Percentiles rank a stretch among this genome's conserved stretches.
phyloP scores from a whole-genome alignment of 1,139 yeast species.

The Hansenula sp. region DNA sequence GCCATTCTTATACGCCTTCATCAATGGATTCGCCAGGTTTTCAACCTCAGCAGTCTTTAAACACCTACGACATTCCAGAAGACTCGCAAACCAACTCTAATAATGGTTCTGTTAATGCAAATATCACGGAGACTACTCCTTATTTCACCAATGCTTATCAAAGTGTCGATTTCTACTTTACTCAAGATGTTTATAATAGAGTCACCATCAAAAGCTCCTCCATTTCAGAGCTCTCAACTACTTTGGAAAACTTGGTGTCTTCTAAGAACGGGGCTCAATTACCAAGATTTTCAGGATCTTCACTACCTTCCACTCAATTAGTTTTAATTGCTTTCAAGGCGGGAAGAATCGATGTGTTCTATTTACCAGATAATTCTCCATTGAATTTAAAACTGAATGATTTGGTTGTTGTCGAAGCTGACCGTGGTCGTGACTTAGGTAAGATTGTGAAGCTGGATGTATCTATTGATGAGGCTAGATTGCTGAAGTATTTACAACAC shows the following conservation, averaged over 20 bases:
- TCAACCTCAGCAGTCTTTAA: no score
- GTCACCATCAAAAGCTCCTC: constrained; percentile 16
- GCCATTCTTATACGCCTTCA: constrained; percentile 2
- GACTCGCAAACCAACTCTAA: neutral
- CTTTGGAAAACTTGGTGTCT: constrained; percentile 11
- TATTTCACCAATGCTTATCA: constrained; percentile 14
- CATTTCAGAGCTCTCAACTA: neutral
- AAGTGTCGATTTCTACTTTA: constrained; percentile 20
- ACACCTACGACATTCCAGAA: neutral
- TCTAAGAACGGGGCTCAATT: constrained; percentile 12
- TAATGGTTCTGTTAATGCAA: neutral
- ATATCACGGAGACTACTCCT: constrained; percentile 14
- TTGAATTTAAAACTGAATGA: constrained; percentile 63
- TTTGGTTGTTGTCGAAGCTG: constrained; percentile 93
- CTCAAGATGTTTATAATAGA: constrained; percentile 19
- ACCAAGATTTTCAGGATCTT: constrained; percentile 12
- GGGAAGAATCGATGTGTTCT: constrained; percentile 82
- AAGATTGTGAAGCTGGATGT: constrained; percentile 66
- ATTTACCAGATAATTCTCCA: constrained; percentile 51
- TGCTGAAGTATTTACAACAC: constrained; percentile 60
- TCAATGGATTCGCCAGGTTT: neutral
- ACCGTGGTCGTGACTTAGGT: constrained; percentile 90
- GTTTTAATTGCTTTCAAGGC: constrained; percentile 82
- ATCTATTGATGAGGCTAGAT: constrained; percentile 72
- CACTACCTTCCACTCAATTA: constrained; percentile 36